Conservation (phyloP, 257 asterid species). For the Capsicum rhomboideum region DNA sequence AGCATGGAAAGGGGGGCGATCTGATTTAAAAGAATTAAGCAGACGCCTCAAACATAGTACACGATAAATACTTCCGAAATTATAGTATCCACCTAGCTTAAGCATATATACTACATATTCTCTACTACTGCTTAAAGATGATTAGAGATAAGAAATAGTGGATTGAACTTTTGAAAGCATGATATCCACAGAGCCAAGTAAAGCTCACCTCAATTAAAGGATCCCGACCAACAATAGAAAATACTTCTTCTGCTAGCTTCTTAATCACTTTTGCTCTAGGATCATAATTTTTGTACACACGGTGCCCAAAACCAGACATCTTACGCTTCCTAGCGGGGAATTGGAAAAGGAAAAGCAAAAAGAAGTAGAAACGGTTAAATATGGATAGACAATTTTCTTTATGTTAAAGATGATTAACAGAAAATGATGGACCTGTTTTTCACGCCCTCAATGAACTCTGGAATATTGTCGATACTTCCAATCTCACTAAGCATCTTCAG, state of each 20-base stretch:
- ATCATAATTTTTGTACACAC: conserved; percentile 96
- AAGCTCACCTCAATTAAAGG: conserved; percentile 82
- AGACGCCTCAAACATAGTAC: too few relatives aligned
- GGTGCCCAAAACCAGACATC: conserved; percentile 99
- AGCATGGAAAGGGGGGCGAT: too few relatives aligned
- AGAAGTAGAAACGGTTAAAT: background rate
- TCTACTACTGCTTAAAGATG: background rate
- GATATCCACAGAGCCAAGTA: background rate
- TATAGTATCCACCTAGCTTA: background rate
- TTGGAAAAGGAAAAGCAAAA: background rate
- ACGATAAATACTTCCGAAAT: too few relatives aligned
- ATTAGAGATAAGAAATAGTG: background rate
- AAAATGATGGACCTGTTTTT: conserved; percentile 53
- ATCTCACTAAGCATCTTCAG: conserved; percentile 96
- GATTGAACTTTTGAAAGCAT: background rate
- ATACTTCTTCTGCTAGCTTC: conserved; percentile 91
- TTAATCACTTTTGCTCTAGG: conserved; percentile 95
- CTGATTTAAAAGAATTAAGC: too few relatives aligned
- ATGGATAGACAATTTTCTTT: background rate
- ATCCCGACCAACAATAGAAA: conserved; percentile 94
- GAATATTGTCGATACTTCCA: conserved; percentile 80
- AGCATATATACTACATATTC: background rate
- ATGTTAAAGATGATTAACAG: background rate
- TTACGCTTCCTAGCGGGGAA: conserved; percentile 64
- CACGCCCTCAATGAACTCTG: conserved; percentile 91